Evolutionary conservation across 2,329 filamentous ascomycete genomes (phyloP).

Genomic region (Penicillium paneum): DNA sequence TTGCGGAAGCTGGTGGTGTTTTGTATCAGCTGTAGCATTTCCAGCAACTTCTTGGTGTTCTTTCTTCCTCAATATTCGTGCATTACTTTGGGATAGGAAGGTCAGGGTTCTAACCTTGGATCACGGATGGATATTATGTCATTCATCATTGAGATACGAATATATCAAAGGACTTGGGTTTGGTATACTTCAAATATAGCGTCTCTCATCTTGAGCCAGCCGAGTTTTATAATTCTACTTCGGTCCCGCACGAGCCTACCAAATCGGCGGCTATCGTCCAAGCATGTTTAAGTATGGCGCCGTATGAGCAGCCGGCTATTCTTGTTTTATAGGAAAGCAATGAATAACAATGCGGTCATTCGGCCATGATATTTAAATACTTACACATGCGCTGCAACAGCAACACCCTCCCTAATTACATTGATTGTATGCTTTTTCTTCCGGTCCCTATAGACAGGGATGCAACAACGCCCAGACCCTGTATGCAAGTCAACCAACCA

Average conservation of each 20-base stretch:
- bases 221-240: neutral
- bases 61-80: neutral
- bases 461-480: constrained; percentile 14
- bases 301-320: neutral
- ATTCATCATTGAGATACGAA: neutral
- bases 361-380: constrained; percentile 5
- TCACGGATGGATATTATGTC: neutral
- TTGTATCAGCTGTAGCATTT: constrained; percentile 28
- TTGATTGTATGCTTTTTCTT: constrained; percentile 1
- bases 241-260: neutral
- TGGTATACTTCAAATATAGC: neutral
- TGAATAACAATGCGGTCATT: neutral
- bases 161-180: neutral
- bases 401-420: constrained; percentile 6
- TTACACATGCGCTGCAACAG: constrained; percentile 1
- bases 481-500: constrained; percentile 15
- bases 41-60: neutral
- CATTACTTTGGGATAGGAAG: neutral
- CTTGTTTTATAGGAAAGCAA: neutral
- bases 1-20: constrained; percentile 61
- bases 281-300: neutral
- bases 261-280: neutral
- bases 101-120: neutral
- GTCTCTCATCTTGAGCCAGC: neutral
- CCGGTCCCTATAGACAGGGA: constrained; percentile 1